Percentiles rank a stretch among this genome's conserved stretches.
These are phyloP conservation scores for Coriolopsis trogii DNA, from an alignment of 1,284 basidiomycete genomes.

Conservation along the genomic window DNA sequence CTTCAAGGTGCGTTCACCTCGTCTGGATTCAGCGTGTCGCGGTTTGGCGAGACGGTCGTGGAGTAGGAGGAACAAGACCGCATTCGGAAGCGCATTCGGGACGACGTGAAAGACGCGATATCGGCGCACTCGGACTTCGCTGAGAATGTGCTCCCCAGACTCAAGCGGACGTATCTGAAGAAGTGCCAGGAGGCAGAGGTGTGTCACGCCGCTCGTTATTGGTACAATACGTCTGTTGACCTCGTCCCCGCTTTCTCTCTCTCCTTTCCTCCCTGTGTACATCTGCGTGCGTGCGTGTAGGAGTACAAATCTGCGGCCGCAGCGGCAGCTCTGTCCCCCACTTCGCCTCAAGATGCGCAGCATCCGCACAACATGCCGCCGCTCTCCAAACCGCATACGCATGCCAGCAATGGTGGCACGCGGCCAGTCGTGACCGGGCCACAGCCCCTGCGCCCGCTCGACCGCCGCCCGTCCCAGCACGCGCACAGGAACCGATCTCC, in stretches of 20 bases:
- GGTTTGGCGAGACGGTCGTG: conserved; percentile 5
- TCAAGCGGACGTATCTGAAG: conserved; percentile 77
- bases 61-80: conserved; percentile 83
- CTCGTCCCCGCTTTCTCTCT: not conserved
- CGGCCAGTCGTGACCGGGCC: conserved; percentile 60
- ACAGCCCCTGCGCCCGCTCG: conserved; percentile 70
- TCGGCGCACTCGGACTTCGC: conserved; percentile 78
- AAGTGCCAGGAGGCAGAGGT: conserved; percentile 87
- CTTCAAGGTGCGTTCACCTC: conserved; percentile 57
- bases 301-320: conserved; percentile 61
- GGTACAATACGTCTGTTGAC: not conserved
- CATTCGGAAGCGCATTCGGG: conserved; percentile 86
- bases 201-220: conserved; percentile 19
- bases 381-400: conserved; percentile 35
- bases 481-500: conserved; percentile 69
- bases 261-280: too few relatives aligned
- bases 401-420: conserved; percentile 38
- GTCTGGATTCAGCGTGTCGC: not conserved
- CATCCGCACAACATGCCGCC: conserved; percentile 33
- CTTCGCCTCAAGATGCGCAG: conserved; percentile 26
- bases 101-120: conserved; percentile 80
- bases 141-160: conserved; percentile 72
- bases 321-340: conserved; percentile 34
- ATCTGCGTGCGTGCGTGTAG: conserved; percentile 38
- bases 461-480: conserved; percentile 71